phyloP scores from a whole-genome alignment of 2,329 filamentous ascomycete genomes.

The Pleoardoris graminearum region DNA sequence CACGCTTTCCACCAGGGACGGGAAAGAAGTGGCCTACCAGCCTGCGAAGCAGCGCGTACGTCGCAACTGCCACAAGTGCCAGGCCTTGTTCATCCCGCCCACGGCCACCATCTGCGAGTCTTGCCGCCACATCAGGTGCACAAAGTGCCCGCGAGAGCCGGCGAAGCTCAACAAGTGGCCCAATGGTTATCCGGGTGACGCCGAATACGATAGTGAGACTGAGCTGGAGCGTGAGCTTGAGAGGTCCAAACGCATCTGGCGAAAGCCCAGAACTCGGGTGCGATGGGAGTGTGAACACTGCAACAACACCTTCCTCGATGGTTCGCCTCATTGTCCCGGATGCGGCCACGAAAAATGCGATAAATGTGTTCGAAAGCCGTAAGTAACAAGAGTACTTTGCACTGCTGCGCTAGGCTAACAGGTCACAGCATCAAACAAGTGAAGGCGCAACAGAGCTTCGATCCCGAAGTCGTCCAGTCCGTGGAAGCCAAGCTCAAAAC shows the following conservation, averaged over 20 bases:
- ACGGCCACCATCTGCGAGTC: slow-evolving; percentile 64
- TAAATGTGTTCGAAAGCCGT: slow-evolving; percentile 60
- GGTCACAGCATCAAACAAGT: slow-evolving; percentile 58
- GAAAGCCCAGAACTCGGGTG: slow-evolving; percentile 50
- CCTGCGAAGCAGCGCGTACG: slow-evolving; percentile 73
- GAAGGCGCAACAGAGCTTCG: slow-evolving; percentile 58
- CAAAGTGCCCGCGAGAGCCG: slow-evolving; percentile 78
- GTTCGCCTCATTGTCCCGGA: slow-evolving; percentile 60
- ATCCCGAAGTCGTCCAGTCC: slow-evolving; percentile 62
- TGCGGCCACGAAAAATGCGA: slow-evolving; percentile 65
- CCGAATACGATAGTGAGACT: slow-evolving; percentile 41
- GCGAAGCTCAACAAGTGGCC: slow-evolving; percentile 71
- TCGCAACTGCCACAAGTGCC: slow-evolving; percentile 76
- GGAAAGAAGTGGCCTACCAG: slow-evolving; percentile 71
- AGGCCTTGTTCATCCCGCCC: slow-evolving; percentile 59
- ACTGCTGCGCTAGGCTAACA: slow-evolving; percentile 12
- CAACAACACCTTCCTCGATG: slow-evolving; percentile 60
- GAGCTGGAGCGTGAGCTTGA: slow-evolving; percentile 32
- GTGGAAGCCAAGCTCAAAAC: slow-evolving; percentile 59
- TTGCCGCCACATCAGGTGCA: slow-evolving; percentile 76
- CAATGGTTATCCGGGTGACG: slow-evolving; percentile 70
- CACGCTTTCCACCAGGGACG: slow-evolving; percentile 66
- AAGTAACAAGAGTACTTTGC: slow-evolving; percentile 24
- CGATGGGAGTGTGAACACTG: slow-evolving; percentile 64
- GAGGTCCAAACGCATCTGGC: slow-evolving; percentile 44